A percentile compares a stretch with the other conserved stretches of the same genome.
Evolutionary conservation across 805 yeast species (phyloP).

Genomic region (Metschnikowia bowlesiae): DNA sequence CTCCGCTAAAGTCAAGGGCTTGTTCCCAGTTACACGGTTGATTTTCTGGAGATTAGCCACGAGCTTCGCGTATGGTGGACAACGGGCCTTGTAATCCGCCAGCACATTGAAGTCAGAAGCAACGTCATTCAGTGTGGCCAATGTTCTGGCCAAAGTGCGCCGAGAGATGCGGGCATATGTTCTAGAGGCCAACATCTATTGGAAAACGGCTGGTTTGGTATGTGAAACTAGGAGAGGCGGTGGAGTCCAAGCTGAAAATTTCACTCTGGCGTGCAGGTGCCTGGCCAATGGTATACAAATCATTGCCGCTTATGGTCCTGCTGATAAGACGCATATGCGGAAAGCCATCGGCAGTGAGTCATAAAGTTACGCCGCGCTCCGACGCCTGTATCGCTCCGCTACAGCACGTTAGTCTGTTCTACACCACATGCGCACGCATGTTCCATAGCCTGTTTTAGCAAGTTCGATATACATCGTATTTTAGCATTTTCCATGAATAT

Average conservation of each 20-base stretch:
- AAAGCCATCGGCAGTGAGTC: conserved; percentile 2
- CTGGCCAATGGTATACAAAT: conserved; percentile 9
- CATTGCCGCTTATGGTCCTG: conserved; percentile 13
- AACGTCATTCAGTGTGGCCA: conserved; percentile 29
- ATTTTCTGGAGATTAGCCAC: conserved; percentile 60
- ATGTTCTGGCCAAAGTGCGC: conserved; percentile 15
- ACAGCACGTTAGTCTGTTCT: neutral
- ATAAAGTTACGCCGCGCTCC: conserved; percentile 4
- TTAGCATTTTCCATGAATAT: too few relatives aligned
- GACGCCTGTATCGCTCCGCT: conserved; percentile 1
- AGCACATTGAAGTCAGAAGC: conserved; percentile 43
- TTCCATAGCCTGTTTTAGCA: too few relatives aligned
- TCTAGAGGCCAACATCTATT: conserved; percentile 17
- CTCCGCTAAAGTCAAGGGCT: conserved; percentile 90
- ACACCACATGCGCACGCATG: neutral
- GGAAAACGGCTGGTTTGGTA: neutral
- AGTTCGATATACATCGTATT: too few relatives aligned
- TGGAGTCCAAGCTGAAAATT: neutral
- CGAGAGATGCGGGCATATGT: conserved; percentile 7
- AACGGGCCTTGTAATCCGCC: conserved; percentile 56
- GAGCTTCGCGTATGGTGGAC: conserved; percentile 85
- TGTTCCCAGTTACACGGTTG: conserved; percentile 56
- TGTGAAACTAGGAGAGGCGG: neutral
- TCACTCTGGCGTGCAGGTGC: conserved; percentile 3
- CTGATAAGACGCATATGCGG: conserved; percentile 8